Conservation (phyloP, 2,329 filamentous ascomycete genomes). For the Aspergillus alliaceus region DNA sequence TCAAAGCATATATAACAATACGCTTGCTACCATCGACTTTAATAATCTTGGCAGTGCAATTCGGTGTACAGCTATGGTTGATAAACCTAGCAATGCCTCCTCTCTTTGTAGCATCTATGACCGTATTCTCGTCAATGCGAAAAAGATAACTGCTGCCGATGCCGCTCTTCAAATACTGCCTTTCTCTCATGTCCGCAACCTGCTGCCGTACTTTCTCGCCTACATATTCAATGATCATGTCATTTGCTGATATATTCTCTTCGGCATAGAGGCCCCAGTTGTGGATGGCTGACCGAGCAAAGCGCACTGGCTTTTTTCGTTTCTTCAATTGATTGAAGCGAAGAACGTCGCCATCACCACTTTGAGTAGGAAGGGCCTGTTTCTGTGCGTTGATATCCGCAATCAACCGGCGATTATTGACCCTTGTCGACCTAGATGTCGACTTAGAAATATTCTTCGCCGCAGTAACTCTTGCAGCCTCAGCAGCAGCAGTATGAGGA, state of each 20-base stretch:
- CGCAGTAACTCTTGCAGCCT: conserved; percentile 70
- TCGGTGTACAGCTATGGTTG: conserved; percentile 95
- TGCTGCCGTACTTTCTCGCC: conserved; percentile 96
- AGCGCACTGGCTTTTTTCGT: conserved; percentile 98
- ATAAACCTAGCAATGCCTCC: conserved; percentile 98
- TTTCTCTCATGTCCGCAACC: conserved; percentile 93
- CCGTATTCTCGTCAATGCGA: conserved; percentile 95
- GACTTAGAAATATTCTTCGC: conserved; percentile 83
- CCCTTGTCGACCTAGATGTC: conserved; percentile 88
- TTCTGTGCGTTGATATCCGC: conserved; percentile 96
- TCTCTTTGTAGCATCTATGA: conserved; percentile 97
- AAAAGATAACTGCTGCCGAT: conserved; percentile 98
- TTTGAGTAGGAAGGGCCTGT: conserved; percentile 67
- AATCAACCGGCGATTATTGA: conserved; percentile 90
- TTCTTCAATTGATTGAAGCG: conserved; percentile 99
- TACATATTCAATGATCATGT: conserved; percentile 99
- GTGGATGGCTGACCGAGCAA: conserved; percentile 95
- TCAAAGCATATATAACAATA: conserved; percentile 97
- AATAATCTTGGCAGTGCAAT: conserved; percentile 99
- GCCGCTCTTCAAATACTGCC: conserved; percentile 88
- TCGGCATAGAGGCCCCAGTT: conserved; percentile 98
- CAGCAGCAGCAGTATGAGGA: conserved; percentile 63
- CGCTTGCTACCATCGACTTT: conserved; percentile 97
- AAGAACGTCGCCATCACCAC: conserved; percentile 81
- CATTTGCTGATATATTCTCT: conserved; percentile 94